Base-by-base conservation (phyloP, 257 asterid genomes). In the Solanum lycopersicoides region DNA sequence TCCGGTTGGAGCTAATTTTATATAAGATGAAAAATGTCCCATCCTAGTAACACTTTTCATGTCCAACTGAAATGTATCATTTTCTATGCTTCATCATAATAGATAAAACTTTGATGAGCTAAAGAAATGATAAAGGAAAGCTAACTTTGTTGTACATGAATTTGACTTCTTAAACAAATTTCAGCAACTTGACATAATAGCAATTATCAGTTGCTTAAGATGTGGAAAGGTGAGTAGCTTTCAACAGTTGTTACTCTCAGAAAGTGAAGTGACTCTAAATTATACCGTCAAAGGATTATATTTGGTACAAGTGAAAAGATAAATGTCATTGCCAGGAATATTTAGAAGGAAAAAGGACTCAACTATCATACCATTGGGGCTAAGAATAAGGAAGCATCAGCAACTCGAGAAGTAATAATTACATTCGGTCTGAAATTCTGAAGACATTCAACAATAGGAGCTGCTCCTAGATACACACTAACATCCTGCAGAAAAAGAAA, bases 391-490 rank as follows among this genome's bases (percentile, higher is more conserved):
- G 99, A 89, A 83, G 99, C 99, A 93, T 97, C 99, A 11, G 99
- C 99, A 90, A 96, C 98, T 80, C 99, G 93, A 89, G 99, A 94
- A 89, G 99, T 96, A 86, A 97, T 93, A 88, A 97, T 89, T 88
- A 97, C 94, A 93, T 96, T 92, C 59, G 98, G 98, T 84, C 88
- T 83, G 91, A 91, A 91, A 87, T 92, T 93, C 94, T 93, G 98
- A 68, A 97, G 92, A 87, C 99, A 97, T 87, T 94, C 96, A 87
- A 93, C 99, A 80, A 97, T 94, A 39, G 99, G 99, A 91, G 98
- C 94, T 90, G 99, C 99, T 86, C 99, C 99, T 72, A 97, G 93
- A 93, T 97, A 97, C 87, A 96, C 98, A 44, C 98, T 97, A 42
- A 85, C 93, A 86, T 92, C 99, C 99, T 97, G 94, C 93, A 90